Conservation (phyloP, 73 alveolate species). For the Paramecium sexaurelia region DNA sequence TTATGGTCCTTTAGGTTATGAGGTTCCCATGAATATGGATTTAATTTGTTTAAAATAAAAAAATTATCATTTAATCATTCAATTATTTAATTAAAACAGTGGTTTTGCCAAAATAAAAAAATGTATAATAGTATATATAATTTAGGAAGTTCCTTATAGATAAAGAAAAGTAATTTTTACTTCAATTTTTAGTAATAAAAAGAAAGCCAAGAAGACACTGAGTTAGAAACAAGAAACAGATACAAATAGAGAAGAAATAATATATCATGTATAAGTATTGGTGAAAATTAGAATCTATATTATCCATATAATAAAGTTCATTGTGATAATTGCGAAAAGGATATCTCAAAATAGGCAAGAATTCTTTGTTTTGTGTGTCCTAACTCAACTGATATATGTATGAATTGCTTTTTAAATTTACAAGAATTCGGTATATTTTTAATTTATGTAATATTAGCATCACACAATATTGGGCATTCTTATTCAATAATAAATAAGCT, state of each 20-base stretch:
- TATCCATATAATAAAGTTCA: conserved; percentile 47
- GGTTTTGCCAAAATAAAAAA: neutral
- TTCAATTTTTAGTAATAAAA: neutral
- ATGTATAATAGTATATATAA: neutral
- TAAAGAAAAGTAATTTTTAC: neutral
- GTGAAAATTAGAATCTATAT: conserved; percentile 37
- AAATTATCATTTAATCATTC: neutral
- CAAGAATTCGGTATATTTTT: conserved; percentile 48
- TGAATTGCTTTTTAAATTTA: conserved; percentile 29
- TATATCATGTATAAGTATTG: neutral
- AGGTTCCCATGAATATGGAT: conserved; percentile 54
- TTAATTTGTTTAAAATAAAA: neutral
- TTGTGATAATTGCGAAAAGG: conserved; percentile 51
- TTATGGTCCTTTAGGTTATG: neutral
- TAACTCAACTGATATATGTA: conserved; percentile 30
- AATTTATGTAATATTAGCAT: neutral
- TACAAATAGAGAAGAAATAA: neutral
- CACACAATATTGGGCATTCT: neutral
- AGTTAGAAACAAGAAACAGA: neutral
- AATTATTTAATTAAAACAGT: neutral
- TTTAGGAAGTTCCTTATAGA: conserved; percentile 4
- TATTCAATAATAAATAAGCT: conserved; percentile 85
- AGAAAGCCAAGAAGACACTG: neutral
- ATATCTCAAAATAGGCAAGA: conserved; percentile 41
- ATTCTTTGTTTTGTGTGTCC: neutral